Percentiles rank a stretch among this genome's conserved stretches.
Evolutionary conservation across 306 rosid genomes (phyloP).

Genomic region (Leucaena leucocephala): DNA sequence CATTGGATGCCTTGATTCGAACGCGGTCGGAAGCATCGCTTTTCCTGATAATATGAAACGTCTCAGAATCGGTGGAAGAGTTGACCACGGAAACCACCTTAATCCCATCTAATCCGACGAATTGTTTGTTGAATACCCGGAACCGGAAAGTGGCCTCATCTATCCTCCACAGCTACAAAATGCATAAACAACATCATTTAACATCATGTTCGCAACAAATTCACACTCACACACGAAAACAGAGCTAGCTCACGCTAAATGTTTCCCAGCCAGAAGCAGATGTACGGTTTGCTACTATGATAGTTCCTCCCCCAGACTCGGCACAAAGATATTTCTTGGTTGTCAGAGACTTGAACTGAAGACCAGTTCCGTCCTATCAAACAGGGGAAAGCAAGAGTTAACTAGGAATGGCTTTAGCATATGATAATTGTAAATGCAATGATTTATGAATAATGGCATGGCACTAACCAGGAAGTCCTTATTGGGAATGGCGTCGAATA

Average conservation of each 20-base stretch:
- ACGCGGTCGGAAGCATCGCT: slow-evolving; percentile 43
- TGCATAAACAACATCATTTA: background rate
- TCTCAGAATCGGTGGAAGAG: slow-evolving; percentile 39
- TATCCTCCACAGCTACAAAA: slow-evolving; percentile 73
- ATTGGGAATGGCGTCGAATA: slow-evolving; percentile 76
- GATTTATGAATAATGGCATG: background rate
- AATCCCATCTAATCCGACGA: slow-evolving; percentile 61
- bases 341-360: slow-evolving; percentile 70
- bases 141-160: slow-evolving; percentile 53
- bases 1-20: slow-evolving; percentile 67
- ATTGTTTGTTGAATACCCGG: slow-evolving; percentile 62
- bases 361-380: slow-evolving; percentile 67
- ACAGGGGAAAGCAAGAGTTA: background rate
- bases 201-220: slow-evolving; percentile 1
- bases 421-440: background rate
- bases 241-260: slow-evolving; percentile 44
- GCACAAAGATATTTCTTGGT: slow-evolving; percentile 60
- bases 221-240: background rate
- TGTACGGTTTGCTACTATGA: slow-evolving; percentile 69
- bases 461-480: slow-evolving; percentile 66
- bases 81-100: slow-evolving; percentile 54
- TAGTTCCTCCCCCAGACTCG: slow-evolving; percentile 75
- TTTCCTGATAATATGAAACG: slow-evolving; percentile 53
- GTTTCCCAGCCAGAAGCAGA: slow-evolving; percentile 77
- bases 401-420: background rate